Evolutionary conservation across 23 red algal genomes (phyloP).

Genomic region (Chondrus crispus): DNA sequence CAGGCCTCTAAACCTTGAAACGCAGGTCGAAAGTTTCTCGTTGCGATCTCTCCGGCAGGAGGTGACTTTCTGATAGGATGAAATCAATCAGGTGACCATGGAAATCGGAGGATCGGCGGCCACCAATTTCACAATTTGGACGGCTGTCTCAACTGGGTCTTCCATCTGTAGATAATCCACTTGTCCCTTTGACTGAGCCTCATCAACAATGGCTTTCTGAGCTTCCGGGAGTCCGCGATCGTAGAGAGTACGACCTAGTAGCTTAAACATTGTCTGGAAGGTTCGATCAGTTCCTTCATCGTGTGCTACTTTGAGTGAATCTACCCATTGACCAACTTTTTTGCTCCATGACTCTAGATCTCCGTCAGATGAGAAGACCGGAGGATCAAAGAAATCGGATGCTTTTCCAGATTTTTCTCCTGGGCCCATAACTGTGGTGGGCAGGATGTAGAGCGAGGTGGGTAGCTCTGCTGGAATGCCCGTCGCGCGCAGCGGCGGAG

Average conservation of each 20-base stretch:
- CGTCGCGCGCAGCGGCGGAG: too few species aligned
- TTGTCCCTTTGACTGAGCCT: background rate
- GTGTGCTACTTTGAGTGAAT: background rate
- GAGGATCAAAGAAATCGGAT: too few species aligned
- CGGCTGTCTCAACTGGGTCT: background rate
- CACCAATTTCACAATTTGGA: constrained; percentile 22
- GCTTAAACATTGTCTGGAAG: background rate
- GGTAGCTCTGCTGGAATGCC: too few species aligned
- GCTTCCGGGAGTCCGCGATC: background rate
- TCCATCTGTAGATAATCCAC: background rate
- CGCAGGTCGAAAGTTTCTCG: constrained; percentile 16
- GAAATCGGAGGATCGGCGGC: constrained; percentile 22
- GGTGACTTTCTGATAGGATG: constrained; percentile 15
- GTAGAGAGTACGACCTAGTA: background rate
- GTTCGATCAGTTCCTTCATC: background rate
- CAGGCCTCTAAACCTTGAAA: background rate
- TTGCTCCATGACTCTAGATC: background rate
- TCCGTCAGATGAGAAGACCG: too few species aligned
- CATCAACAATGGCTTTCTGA: constrained; percentile 23
- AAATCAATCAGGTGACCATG: constrained; percentile 13
- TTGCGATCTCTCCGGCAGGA: background rate
- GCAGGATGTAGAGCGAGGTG: too few species aligned
- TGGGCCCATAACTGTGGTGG: too few species aligned
- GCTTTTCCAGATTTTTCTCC: too few species aligned
- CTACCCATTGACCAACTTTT: background rate